Evolutionary conservation across 768 basidiomycete species (phyloP), one percentile per base, ranked within the genome.

Genomic region (Auricularia heimuer): DNA sequence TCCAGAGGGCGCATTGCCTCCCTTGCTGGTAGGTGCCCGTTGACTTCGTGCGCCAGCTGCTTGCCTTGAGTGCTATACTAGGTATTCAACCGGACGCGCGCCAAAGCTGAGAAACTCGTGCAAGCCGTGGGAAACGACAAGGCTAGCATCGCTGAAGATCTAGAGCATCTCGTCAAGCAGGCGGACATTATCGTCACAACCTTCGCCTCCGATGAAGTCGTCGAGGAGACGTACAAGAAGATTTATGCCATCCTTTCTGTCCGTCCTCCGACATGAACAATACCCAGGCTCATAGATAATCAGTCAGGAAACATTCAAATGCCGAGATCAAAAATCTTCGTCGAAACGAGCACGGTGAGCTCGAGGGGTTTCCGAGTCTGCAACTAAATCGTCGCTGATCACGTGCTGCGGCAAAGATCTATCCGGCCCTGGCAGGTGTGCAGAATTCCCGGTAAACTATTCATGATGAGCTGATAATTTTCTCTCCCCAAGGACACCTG

Each of bases 171-270:
- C 64, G 89, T 81, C 0, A 70, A 72, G 29, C 81, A 83, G 70
- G 89, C 86, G 72, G 91, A 94, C 75, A 75, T 94, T 67, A 83
- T 92, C 72, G 75, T 95, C 72, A 87, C 89, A 34, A 88, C 83
- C 67, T 81, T 95, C 29, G 81, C 84, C 10, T 83, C 82, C 69
- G 94, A 96, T 69, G 82, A 81, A 33, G 87, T 82, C 10, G 88
- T 91, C 4, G 82, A 82, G 73, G 76, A 72, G 16, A 77, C 89
- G 3, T 94, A 89, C 70, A 74, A 79, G 47, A 75, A 83, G 64
- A 83, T 94, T 62, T 80, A 81, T 7, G 76, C 80, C 45, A 82
- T 82, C 3, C 78, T 92, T 7, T 79, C 80, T 75, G 89, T 86
- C 12, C 8, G 39, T 42, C 7, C 29, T 42, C 39, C 39, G 8